Evolutionary conservation across 352 stramenopile species (phyloP).

Genomic region (Phytophthora capsici): DNA sequence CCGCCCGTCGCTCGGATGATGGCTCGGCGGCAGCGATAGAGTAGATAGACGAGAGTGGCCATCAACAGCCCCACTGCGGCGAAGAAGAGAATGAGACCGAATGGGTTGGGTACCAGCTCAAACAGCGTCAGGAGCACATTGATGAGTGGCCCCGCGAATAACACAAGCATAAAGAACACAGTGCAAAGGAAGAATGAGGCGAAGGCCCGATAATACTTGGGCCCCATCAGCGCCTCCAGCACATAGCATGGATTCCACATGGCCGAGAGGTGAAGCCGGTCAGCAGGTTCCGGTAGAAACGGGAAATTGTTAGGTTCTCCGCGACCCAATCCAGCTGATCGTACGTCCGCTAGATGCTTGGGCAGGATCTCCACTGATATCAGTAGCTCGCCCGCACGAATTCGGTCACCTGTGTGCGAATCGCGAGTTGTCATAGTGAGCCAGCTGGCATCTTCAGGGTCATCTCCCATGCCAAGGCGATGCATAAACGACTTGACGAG

Average conservation of each 20-base stretch:
- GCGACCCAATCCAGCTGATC: constrained; percentile 75
- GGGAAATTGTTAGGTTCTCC: constrained; percentile 86
- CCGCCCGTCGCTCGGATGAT: constrained; percentile 34
- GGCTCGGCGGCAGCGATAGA: constrained; percentile 64
- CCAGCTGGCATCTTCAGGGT: constrained; percentile 78
- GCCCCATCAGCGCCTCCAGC: constrained; percentile 76
- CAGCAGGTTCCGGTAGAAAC: constrained; percentile 70
- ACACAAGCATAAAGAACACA: constrained; percentile 58
- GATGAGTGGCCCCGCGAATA: constrained; percentile 77
- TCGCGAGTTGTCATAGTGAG: constrained; percentile 79
- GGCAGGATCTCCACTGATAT: constrained; percentile 82
- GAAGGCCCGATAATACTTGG: constrained; percentile 76
- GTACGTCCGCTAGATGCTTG: constrained; percentile 53
- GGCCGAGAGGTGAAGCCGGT: constrained; percentile 73
- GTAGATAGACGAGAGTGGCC: constrained; percentile 49
- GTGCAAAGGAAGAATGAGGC: constrained; percentile 68
- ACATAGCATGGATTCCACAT: constrained; percentile 89
- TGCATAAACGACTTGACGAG: constrained; percentile 79
- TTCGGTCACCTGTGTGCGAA: constrained; percentile 56
- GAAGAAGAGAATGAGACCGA: constrained; percentile 68
- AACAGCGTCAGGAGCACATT: constrained; percentile 74
- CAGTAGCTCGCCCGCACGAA: constrained; percentile 68
- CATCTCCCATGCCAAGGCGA: constrained; percentile 79
- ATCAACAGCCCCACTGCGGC: constrained; percentile 47
- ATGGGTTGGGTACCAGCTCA: constrained; percentile 64